A percentile compares a stretch with the other conserved stretches of the same genome.
Evolutionary conservation across 352 stramenopile species (phyloP).

Genomic region (Globisporangium barbulae): DNA sequence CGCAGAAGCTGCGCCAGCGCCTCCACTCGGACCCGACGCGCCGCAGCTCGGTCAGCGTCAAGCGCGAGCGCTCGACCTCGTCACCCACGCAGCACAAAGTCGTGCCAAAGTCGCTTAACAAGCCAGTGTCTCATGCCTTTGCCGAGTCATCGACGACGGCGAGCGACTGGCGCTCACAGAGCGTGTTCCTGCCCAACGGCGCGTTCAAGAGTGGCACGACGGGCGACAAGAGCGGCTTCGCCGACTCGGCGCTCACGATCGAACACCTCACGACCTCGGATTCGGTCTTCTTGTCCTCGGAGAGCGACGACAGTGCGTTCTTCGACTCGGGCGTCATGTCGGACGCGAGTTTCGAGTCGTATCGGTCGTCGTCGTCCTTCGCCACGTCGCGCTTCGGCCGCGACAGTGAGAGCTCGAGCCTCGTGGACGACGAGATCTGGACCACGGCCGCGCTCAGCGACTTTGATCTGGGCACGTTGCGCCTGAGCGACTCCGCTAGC

Average conservation of each 20-base stretch:
- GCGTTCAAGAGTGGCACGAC: conserved; percentile 14
- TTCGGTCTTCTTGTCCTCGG: neutral
- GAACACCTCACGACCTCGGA: conserved; percentile 12
- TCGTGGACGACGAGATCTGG: conserved; percentile 20
- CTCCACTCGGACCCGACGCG: conserved; percentile 12
- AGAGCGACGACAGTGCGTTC: conserved; percentile 9
- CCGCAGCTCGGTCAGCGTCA: conserved; percentile 4
- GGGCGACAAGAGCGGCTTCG: conserved; percentile 12
- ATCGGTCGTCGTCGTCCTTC: conserved; percentile 2
- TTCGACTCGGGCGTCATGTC: conserved; percentile 10
- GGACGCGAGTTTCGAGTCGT: conserved; percentile 2
- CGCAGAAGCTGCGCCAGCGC: conserved; percentile 12
- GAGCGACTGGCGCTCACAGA: conserved; percentile 13
- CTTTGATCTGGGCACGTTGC: conserved; percentile 16
- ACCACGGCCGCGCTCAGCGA: conserved; percentile 9
- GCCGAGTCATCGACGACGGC: neutral
- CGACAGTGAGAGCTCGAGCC: conserved; percentile 13
- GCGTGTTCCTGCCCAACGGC: conserved; percentile 16
- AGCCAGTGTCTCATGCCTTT: neutral
- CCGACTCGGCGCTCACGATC: conserved; percentile 14
- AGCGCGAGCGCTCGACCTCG: conserved; percentile 14
- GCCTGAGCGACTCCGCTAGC: conserved; percentile 8
- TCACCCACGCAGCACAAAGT: conserved; percentile 1
- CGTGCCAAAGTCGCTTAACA: neutral
- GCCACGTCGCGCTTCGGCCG: neutral